Evolutionary conservation across 768 basidiomycete genomes (phyloP).

Genomic region (Hericium erinaceus): DNA sequence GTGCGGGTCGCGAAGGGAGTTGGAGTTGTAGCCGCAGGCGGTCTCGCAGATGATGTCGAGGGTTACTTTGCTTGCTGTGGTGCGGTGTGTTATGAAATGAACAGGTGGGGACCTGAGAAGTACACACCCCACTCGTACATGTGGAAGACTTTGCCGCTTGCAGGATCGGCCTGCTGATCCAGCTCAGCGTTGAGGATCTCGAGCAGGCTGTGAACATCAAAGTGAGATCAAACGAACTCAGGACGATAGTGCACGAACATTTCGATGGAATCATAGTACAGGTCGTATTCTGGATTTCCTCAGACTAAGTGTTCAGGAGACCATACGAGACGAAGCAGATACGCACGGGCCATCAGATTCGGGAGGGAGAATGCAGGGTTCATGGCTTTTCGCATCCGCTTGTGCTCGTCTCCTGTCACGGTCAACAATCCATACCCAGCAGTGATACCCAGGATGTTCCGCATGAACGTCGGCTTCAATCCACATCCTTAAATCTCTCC

Average conservation of each 20-base stretch:
- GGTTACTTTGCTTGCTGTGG: constrained; percentile 10
- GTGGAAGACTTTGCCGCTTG: constrained; percentile 3
- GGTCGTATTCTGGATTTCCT: neutral
- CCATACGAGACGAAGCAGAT: neutral
- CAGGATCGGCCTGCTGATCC: neutral
- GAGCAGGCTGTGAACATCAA: neutral
- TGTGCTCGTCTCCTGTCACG: constrained; percentile 10
- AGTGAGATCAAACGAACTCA: neutral
- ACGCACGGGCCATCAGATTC: constrained; percentile 12
- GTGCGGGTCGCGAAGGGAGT: constrained; percentile 10
- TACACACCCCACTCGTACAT: constrained; percentile 13
- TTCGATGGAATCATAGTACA: constrained; percentile 1
- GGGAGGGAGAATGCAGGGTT: constrained; percentile 13
- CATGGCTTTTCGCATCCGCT: constrained; percentile 12
- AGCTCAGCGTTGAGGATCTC: neutral
- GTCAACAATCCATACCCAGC: constrained; percentile 12
- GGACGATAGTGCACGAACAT: neutral
- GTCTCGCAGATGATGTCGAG: constrained; percentile 17
- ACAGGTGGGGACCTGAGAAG: neutral
- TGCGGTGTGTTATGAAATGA: too few species aligned
- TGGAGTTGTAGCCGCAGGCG: constrained; percentile 13
- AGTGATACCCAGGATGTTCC: constrained; percentile 9
- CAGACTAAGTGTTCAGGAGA: neutral
- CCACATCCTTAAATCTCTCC: neutral
- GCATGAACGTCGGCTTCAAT: constrained; percentile 9